Evolutionary conservation across 257 asterid species (phyloP), one percentile per base, ranked within the genome.

Genomic region (Capsicum rhomboideum): DNA sequence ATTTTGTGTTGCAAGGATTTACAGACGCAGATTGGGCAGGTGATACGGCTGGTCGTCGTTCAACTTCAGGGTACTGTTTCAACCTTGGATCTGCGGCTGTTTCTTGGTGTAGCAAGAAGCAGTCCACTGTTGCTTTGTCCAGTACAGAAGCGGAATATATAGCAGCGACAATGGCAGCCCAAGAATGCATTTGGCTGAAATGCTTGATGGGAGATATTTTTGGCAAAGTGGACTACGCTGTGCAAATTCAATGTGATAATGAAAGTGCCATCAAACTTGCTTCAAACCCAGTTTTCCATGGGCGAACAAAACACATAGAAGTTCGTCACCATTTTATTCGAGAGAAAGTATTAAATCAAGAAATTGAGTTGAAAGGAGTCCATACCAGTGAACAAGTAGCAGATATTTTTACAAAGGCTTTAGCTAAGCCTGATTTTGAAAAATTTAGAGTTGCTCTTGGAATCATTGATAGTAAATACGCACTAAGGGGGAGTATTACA

Each of bases 31-130:
- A 86, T 78, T 86, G 68, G 69, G 58, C 55, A 2, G 18, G 67
- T 0, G 66, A 78, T 46, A 16, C 1, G 0, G 21, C 31, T 78
- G 61, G 72, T 80, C 2, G 46, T 0, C 50, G 8, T 20, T 86
- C 86, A 42, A 80, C 85, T 14, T 14, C 37, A 28, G 31, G 80
- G 0, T 83, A 49, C 20, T 86, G 23, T 71, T 83, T 83, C 13
- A 83, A 5, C 21, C 21, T 5, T 1, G 53, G 74, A 13, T 79
- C 55, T 21, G 50, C 40, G 1, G 12, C 4, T 3, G 23, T 63
- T 1, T 82, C 86, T 2, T 37, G 72, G 83, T 53, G 82, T 17
- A 86, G 78, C 16, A 83, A 83, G 26, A 78, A 86, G 68, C 84
- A 86, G 29, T 0, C 67, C 2, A 5, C 1, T 2, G 53, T 67